These are phyloP conservation scores for Heliosperma pusillum DNA, from an alignment of 148 eudicot genomes.

Conservation along the genomic window DNA sequence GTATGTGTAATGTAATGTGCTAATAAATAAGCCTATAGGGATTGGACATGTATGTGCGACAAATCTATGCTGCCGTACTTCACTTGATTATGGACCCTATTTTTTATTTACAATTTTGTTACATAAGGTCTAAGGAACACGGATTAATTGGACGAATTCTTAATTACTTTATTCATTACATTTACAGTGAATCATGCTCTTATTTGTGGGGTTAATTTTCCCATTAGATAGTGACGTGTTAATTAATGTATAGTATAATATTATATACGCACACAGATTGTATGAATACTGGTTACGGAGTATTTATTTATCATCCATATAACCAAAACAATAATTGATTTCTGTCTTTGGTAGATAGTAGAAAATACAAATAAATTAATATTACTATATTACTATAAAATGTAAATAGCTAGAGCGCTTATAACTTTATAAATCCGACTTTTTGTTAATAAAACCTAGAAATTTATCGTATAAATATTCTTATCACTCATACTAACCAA, in stretches of 20 bases:
- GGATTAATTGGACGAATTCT: background rate
- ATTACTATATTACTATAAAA: too few relatives aligned
- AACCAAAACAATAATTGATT: too few relatives aligned
- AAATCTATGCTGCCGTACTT: constrained; percentile 12
- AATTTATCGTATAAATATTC: too few relatives aligned
- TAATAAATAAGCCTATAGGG: constrained; percentile 20
- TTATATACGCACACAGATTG: background rate
- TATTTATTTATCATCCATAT: too few relatives aligned
- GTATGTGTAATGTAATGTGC: background rate
- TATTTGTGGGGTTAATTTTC: background rate
- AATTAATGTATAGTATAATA: background rate
- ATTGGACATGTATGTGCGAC: constrained; percentile 27
- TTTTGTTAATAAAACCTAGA: too few relatives aligned
- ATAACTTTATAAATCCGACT: too few relatives aligned
- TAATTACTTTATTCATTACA: background rate
- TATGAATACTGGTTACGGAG: too few relatives aligned
- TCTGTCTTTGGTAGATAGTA: too few relatives aligned
- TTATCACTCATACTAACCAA: too few relatives aligned
- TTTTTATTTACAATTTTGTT: background rate
- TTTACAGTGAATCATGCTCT: background rate
- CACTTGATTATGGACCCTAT: background rate
- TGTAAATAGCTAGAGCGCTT: too few relatives aligned
- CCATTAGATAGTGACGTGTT: background rate
- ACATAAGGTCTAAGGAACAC: background rate
- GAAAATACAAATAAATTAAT: too few relatives aligned